Conservation (phyloP, 192 early-diverging fungal species). For the Jimgerdemannia flammicorona region DNA sequence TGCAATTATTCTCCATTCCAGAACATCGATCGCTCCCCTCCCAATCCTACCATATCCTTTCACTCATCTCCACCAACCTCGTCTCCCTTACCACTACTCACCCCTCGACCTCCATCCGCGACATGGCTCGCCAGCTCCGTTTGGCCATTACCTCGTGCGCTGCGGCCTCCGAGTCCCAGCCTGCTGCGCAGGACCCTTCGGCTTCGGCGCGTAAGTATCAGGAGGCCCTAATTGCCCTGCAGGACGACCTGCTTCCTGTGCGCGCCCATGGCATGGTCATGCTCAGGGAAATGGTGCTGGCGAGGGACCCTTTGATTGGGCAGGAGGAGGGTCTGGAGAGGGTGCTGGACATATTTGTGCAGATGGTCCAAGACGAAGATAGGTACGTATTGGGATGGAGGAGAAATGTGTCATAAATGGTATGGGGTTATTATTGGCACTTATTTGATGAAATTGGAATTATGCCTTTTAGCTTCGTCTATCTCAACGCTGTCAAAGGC, state of each 20-base stretch:
- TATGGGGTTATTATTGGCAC: slow-evolving; percentile 7
- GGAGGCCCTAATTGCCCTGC: slow-evolving; percentile 73
- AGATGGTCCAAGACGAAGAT: slow-evolving; percentile 74
- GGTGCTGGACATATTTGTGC: slow-evolving; percentile 72
- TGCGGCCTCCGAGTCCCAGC: slow-evolving; percentile 11
- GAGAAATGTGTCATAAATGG: background rate
- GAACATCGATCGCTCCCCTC: slow-evolving; percentile 43
- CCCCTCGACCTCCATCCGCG: slow-evolving; percentile 34
- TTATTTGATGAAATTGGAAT: slow-evolving; percentile 7
- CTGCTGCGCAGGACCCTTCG: background rate
- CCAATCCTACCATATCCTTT: slow-evolving; percentile 37
- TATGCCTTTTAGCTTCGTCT: slow-evolving; percentile 64
- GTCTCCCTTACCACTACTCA: slow-evolving; percentile 23
- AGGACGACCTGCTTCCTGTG: slow-evolving; percentile 78
- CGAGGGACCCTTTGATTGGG: slow-evolving; percentile 55
- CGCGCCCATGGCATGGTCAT: slow-evolving; percentile 83
- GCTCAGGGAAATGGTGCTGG: slow-evolving; percentile 77
- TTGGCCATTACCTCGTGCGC: slow-evolving; percentile 40
- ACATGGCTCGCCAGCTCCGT: slow-evolving; percentile 41
- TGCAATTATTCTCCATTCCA: slow-evolving; percentile 7
- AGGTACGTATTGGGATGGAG: slow-evolving; percentile 39
- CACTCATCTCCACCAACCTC: slow-evolving; percentile 29
- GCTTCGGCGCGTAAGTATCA: slow-evolving; percentile 52
- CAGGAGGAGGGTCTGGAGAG: slow-evolving; percentile 56
- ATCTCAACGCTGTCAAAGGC: slow-evolving; percentile 90